Evolutionary conservation across 179 eudicot genomes (phyloP).

Genomic region (Dionaea muscipula): DNA sequence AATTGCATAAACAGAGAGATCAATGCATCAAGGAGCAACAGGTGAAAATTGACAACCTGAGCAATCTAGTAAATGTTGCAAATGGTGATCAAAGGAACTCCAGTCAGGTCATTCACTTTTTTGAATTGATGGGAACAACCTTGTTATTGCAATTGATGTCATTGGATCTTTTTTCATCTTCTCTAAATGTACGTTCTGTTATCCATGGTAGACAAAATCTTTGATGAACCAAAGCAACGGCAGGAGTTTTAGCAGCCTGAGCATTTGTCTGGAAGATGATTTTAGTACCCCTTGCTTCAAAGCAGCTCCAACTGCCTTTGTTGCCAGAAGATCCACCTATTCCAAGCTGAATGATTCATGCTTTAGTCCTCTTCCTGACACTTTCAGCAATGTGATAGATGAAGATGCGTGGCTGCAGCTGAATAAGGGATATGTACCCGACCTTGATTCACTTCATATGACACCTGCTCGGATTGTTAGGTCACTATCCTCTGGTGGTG

Average conservation of each 20-base stretch:
- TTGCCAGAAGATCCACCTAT: conserved; percentile 49
- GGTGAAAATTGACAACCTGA: conserved; percentile 46
- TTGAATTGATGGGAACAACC: not conserved
- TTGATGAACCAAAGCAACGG: conserved; percentile 21
- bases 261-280: conserved; percentile 38
- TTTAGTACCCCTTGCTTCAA: conserved; percentile 63
- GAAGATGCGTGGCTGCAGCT: conserved; percentile 81
- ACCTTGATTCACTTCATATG: conserved; percentile 75
- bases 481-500: conserved; percentile 43
- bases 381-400: conserved; percentile 54
- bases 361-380: conserved; percentile 63
- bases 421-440: conserved; percentile 78
- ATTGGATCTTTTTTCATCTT: not conserved
- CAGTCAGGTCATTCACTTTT: conserved; percentile 26
- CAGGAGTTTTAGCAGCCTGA: conserved; percentile 29
- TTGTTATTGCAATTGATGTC: not conserved
- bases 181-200: conserved; percentile 1
- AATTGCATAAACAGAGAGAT: conserved; percentile 54
- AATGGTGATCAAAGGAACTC: conserved; percentile 33
- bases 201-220: conserved; percentile 19
- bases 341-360: conserved; percentile 32
- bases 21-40: conserved; percentile 64
- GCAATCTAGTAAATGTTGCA: conserved; percentile 33
- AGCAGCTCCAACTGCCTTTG: conserved; percentile 54
- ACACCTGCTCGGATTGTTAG: conserved; percentile 70